Evolutionary conservation across 257 asterid genomes (phyloP).

Genomic region (Schizonepeta tenuifolia): DNA sequence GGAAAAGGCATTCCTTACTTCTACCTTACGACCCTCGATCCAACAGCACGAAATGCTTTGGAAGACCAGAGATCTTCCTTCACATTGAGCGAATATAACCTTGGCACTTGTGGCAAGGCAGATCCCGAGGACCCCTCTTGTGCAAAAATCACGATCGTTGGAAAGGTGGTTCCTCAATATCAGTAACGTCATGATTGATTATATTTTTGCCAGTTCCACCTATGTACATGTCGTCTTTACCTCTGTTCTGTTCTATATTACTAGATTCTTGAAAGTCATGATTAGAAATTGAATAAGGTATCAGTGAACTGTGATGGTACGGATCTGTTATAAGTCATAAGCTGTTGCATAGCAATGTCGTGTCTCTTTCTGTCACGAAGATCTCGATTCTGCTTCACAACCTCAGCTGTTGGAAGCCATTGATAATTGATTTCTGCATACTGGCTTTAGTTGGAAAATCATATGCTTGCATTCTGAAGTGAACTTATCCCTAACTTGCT

Average conservation of each 20-base stretch:
- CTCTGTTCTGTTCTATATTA: neutral
- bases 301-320: neutral
- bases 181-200: neutral
- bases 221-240: neutral
- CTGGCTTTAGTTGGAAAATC: neutral
- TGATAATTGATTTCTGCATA: neutral
- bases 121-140: conserved; percentile 90
- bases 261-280: neutral
- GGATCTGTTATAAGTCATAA: neutral
- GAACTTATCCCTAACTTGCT: neutral
- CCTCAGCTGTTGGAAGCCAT: neutral
- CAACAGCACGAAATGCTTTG: conserved; percentile 78
- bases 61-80: conserved; percentile 77
- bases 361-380: neutral
- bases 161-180: conserved; percentile 60
- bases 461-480: neutral
- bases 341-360: neutral
- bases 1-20: conserved; percentile 84
- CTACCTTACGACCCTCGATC: conserved; percentile 85
- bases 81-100: conserved; percentile 69
- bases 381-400: conserved; percentile 6
- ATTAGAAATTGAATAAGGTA: neutral
- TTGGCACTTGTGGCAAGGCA: conserved; percentile 72
- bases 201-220: neutral
- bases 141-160: conserved; percentile 74